Base-by-base conservation (phyloP, 768 basidiomycete species). In the Lactifluus volemus region DNA sequence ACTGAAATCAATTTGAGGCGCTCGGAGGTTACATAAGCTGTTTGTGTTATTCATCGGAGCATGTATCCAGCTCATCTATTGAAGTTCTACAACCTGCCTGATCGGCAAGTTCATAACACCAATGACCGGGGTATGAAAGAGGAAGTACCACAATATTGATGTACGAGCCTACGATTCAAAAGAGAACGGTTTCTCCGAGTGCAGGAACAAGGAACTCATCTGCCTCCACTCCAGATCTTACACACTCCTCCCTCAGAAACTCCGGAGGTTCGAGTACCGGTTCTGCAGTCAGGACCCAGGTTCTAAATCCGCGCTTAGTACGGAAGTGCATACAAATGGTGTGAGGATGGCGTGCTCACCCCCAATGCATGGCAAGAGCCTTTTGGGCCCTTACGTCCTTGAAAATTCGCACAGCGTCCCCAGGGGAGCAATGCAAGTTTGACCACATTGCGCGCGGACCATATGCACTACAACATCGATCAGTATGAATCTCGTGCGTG, bases 281-380 rank as follows among this genome's bases (percentile, higher is more conserved):
- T 59, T 84, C 83, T 0, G 70, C 65, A 0, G 82, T 82, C 41
- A 84, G 69, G 0, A 77, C 70, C 80, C 81, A 84, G 0, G 82
- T 80, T 14, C 80, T 82, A 59, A 51, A 54, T 8, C 2, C 19
- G 19, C 10, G 12, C 25, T 57, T n/a, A 51, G 34, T 55, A 15
- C 19, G 12, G 4, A 7, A 48, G 53, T 41, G 41, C 25, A 25
- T 25, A 25, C 1, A 45, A 49, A 25, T 36, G 38, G 47, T 15
- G 42, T 19, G 29, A 47, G 25, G 48, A 11, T 11, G 53, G 36
- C 39, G 55, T 29, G 69, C 76, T 39, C 66, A 83, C 81, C 82
- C 84, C 84, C 84, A 88, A 69, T 86, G 86, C 79, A 88, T 87
- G 0, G 80, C 86, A 7, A 88, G 67, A 0, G 83, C 86, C 59